phyloP scores from a whole-genome alignment of 2,329 filamentous ascomycete genomes.

The Clarireedia homoeocarpa region DNA sequence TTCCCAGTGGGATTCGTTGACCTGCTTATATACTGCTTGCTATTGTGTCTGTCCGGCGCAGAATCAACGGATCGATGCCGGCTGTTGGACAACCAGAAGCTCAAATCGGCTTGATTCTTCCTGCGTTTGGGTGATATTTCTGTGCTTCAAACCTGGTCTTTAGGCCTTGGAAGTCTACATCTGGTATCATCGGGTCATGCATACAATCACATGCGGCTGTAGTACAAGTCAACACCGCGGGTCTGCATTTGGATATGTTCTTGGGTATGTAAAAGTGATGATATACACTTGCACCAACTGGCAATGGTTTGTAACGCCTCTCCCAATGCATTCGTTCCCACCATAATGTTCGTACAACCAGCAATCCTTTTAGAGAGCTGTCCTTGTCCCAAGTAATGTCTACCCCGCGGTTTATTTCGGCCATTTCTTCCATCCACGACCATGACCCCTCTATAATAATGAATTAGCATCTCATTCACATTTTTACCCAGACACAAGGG shows the following conservation, averaged over 20 bases:
- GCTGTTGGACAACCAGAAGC: no score
- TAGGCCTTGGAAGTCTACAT: no score
- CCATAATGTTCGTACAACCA: constrained; percentile 21
- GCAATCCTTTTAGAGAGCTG: constrained; percentile 1
- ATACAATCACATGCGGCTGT: background rate
- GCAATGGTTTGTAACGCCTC: constrained; percentile 14
- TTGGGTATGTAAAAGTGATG: background rate
- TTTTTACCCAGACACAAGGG: background rate
- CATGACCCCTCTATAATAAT: constrained; percentile 53
- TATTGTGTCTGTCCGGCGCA: no score
- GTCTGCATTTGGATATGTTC: background rate
- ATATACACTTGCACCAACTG: constrained; percentile 12
- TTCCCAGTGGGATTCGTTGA: no score
- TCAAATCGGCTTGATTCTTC: no score
- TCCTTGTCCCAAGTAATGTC: background rate
- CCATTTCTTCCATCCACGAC: constrained; percentile 68
- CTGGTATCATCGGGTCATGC: background rate
- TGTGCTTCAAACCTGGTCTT: no score
- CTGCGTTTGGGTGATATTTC: no score
- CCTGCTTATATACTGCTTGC: no score
- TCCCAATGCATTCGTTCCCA: constrained; percentile 15
- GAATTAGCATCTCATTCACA: constrained; percentile 29
- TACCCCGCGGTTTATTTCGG: constrained; percentile 39
- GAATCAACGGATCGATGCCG: no score
- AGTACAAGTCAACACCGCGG: background rate